A percentile compares a stretch with the other conserved stretches of the same genome.
Conservation (phyloP, 768 basidiomycete species). For the Russula compacta region DNA sequence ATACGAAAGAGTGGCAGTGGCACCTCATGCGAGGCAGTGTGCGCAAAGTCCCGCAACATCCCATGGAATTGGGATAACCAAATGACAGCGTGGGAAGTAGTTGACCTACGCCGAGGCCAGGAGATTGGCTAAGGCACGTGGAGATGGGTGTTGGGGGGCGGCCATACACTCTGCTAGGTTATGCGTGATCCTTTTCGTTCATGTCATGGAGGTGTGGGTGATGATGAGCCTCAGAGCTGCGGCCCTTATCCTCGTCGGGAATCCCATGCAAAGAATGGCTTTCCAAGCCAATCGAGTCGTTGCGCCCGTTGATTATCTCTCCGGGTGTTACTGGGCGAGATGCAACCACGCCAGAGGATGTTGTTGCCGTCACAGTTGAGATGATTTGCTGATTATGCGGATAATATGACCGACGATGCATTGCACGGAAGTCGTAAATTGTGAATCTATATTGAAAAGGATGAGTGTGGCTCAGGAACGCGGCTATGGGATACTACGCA, state of each 20-base stretch:
- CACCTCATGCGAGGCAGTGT: not conserved
- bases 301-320: not conserved
- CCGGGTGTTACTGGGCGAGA: slow-evolving; percentile 67
- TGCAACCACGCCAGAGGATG: slow-evolving; percentile 58
- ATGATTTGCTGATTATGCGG: slow-evolving; percentile 65
- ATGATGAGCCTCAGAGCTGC: slow-evolving; percentile 3
- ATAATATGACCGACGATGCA: slow-evolving; percentile 87
- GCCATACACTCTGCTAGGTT: not conserved
- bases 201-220: slow-evolving; percentile 3
- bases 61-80: not conserved
- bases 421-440: slow-evolving; percentile 86
- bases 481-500: slow-evolving; percentile 30
- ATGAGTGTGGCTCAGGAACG: slow-evolving; percentile 3
- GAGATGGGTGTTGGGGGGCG: not conserved
- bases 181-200: slow-evolving; percentile 1
- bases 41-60: not conserved
- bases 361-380: slow-evolving; percentile 62
- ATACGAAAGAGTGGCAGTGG: not conserved
- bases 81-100: slow-evolving; percentile 11
- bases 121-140: no score
- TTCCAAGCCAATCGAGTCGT: slow-evolving; percentile 17
- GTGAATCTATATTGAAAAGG: slow-evolving; percentile 52
- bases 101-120: not conserved
- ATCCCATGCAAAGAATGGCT: not conserved
- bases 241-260: slow-evolving; percentile 10